Conservation (phyloP, 2,329 filamentous ascomycete species). For the Colletotrichum godetiae region DNA sequence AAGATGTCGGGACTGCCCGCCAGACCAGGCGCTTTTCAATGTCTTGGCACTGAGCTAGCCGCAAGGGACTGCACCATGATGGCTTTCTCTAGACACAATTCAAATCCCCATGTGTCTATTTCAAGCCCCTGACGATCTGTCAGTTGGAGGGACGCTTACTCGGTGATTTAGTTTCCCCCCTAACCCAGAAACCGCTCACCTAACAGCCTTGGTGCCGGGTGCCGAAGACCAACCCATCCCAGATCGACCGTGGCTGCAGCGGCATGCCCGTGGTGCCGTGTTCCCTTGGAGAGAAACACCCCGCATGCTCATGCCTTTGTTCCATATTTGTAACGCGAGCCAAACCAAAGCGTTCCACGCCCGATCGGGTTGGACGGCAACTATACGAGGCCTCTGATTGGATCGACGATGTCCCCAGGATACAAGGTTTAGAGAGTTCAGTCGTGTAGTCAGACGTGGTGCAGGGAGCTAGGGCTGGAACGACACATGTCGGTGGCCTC, state of each 20-base stretch:
- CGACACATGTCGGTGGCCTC: conserved; percentile 5
- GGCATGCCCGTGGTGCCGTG: conserved; percentile 6
- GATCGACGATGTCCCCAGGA: not conserved
- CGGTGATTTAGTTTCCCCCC: not conserved
- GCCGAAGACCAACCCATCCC: not conserved
- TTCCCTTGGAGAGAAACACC: not conserved
- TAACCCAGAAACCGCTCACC: not conserved
- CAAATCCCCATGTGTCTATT: not conserved
- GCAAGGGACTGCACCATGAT: not conserved
- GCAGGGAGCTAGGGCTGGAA: not conserved
- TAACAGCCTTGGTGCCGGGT: conserved; percentile 1
- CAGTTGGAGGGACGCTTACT: not conserved
- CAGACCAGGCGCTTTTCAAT: not conserved
- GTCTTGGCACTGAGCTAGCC: not conserved
- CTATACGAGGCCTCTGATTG: not conserved
- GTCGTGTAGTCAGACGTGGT: not conserved
- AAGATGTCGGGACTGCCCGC: conserved; percentile 2
- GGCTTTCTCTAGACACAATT: not conserved
- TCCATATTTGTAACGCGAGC: conserved; percentile 27
- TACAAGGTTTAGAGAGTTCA: not conserved
- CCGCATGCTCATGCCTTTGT: conserved; percentile 11
- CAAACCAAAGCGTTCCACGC: conserved; percentile 13
- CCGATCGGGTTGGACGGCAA: conserved; percentile 23
- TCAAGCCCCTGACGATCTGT: not conserved
- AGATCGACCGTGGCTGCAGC: not conserved